Conservation (phyloP, 2,329 filamentous ascomycete species). For the Apiospora aurea region DNA sequence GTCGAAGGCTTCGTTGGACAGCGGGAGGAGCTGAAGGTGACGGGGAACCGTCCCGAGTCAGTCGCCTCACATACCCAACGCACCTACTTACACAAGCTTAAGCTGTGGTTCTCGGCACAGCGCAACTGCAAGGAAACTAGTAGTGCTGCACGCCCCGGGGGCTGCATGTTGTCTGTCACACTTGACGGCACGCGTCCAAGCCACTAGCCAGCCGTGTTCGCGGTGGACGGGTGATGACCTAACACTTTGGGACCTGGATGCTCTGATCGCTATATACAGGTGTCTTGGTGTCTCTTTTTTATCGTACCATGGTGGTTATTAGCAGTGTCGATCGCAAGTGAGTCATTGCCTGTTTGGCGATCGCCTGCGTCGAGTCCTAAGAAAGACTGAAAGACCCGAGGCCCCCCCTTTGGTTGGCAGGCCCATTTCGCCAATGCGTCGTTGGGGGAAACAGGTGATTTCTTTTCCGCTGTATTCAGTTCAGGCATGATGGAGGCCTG, state of each 20-base stretch:
- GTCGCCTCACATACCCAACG: not conserved
- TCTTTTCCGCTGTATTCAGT: not conserved
- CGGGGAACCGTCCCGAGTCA: not conserved
- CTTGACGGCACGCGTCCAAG: not conserved
- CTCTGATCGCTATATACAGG: constrained; percentile 2
- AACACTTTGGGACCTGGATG: constrained; percentile 7
- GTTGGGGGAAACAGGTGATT: not conserved
- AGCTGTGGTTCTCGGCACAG: constrained; percentile 9
- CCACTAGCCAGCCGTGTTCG: not conserved
- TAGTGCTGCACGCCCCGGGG: not conserved
- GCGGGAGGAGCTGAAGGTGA: constrained; percentile 12
- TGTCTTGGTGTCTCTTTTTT: not conserved
- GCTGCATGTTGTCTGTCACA: constrained; percentile 10
- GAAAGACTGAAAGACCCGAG: not conserved
- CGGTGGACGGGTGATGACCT: not conserved
- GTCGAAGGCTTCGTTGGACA: not conserved
- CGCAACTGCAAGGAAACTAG: not conserved
- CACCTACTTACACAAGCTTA: not conserved
- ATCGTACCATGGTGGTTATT: constrained; percentile 15
- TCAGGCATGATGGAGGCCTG: not conserved
- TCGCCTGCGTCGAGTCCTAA: not conserved
- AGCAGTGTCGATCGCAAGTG: not conserved
- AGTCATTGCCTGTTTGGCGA: not conserved
- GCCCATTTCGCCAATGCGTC: not conserved
- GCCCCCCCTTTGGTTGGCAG: not conserved